Base-by-base conservation (phyloP, 305 asterid genomes). In the Petunia hybrid region DNA sequence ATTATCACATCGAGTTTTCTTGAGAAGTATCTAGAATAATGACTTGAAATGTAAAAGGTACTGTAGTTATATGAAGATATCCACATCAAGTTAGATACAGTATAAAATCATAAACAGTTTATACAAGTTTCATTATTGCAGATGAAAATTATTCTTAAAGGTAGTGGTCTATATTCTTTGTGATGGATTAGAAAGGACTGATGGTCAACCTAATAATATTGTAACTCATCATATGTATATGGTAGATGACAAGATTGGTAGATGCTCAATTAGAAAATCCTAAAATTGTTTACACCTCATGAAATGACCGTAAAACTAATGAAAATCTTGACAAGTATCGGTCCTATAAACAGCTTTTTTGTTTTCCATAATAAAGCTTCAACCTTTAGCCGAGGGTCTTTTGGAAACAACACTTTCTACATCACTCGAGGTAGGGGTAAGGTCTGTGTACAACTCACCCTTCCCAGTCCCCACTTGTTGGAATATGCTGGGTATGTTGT, bases 111-210 rank as follows among this genome's bases (percentile, higher is more conserved):
- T 71, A 2, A 46, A 46, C 42, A 22, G 16, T 71, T 46, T 10
- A 71, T 46, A 31, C 60, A 8, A 46, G 42, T 70, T 22, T 59
- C 8, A 22, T 46, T 0, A 1, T 70, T 46, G 77, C 60, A 70
- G 77, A 12, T 8, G 22, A 70, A 31, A 35, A 46, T 46, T 46
- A 22, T 70, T 71, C 22, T n/a, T 57, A 68, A 67, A 39, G 13
- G 8, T n/a, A 69, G 13, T 40, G 8, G 39, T 43, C 76, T 3
- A 43, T 68, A 14, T 8, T 69, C 16, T 16, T 43, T 45, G n/a
- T 7, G 40, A 57, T 43, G 75, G 39, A 43, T 56, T 57, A 69
- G 55, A 69, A 69, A 43, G 76, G 14, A 69, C 56, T 42, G 56
- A 68, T 7, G 76, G 57, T 48, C 76, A 69, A 69, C 40, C 43